These are phyloP conservation scores for Hypoxylon cercidicola DNA, from an alignment of 495 filamentous ascomycete genomes.

Conservation along the genomic window DNA sequence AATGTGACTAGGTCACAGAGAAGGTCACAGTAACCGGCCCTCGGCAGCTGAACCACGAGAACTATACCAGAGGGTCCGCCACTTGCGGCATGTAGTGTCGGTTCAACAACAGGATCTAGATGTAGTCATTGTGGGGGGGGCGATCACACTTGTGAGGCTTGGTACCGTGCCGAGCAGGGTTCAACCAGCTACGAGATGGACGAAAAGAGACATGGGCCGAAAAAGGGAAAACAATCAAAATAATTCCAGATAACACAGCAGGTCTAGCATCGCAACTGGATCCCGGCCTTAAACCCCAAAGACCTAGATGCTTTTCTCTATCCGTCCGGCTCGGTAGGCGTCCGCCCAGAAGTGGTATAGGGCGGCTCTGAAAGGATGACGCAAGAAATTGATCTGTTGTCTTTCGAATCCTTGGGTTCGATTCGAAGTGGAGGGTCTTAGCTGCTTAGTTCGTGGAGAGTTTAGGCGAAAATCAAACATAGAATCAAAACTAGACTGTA, in stretches of 20 bases:
- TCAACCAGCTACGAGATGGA: slow-evolving; percentile 22
- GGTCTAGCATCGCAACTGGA: slow-evolving; percentile 7
- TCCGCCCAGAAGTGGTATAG: slow-evolving; percentile 29
- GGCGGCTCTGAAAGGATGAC: slow-evolving; percentile 39
- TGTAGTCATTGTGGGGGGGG: slow-evolving; percentile 45
- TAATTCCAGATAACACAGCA: slow-evolving; percentile 4
- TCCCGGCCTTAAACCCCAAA: not conserved
- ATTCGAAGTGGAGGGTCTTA: slow-evolving; percentile 29
- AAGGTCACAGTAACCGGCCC: slow-evolving; percentile 41
- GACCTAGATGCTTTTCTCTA: too few species aligned
- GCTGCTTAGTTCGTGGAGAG: slow-evolving; percentile 25
- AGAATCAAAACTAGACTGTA: slow-evolving; percentile 20
- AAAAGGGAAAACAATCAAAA: slow-evolving; percentile 13
- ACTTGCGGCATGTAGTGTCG: slow-evolving; percentile 37
- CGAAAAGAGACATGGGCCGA: slow-evolving; percentile 36
- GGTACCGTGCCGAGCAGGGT: slow-evolving; percentile 36
- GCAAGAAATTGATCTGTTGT: slow-evolving; percentile 42
- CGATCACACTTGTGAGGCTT: slow-evolving; percentile 47
- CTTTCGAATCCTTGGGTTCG: slow-evolving; percentile 30
- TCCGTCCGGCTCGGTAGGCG: slow-evolving; percentile 2
- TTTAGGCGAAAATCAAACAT: slow-evolving; percentile 41
- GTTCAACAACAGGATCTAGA: slow-evolving; percentile 44
- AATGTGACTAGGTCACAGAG: slow-evolving; percentile 46
- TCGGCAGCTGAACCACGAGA: slow-evolving; percentile 44
- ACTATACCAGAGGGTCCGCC: slow-evolving; percentile 39